Conservation (phyloP, 352 stramenopile species). For the Phytophthora agathidicida region DNA sequence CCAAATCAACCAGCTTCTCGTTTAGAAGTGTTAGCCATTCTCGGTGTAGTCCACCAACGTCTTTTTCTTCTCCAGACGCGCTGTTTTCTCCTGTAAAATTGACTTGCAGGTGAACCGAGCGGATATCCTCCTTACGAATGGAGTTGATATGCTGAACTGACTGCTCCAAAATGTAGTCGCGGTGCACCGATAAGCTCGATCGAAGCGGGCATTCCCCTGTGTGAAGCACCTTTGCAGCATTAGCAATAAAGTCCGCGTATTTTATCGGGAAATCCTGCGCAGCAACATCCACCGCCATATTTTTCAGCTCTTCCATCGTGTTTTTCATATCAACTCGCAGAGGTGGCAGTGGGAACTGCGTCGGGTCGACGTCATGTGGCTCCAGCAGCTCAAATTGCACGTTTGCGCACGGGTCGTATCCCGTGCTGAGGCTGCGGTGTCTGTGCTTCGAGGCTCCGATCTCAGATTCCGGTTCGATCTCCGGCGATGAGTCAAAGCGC, state of each 20-base stretch:
- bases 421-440: slow-evolving; percentile 32
- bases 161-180: slow-evolving; percentile 56
- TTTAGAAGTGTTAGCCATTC: slow-evolving; percentile 86
- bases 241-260: slow-evolving; percentile 51
- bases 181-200: slow-evolving; percentile 31
- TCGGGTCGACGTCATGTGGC: slow-evolving; percentile 23
- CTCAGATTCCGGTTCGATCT: slow-evolving; percentile 40
- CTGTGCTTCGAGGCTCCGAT: slow-evolving; percentile 5
- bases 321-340: slow-evolving; percentile 20
- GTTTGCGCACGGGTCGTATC: slow-evolving; percentile 27
- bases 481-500: slow-evolving; percentile 30
- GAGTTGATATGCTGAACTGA: slow-evolving; percentile 58
- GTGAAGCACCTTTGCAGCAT: slow-evolving; percentile 24
- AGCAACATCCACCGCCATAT: slow-evolving; percentile 26
- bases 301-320: slow-evolving; percentile 29
- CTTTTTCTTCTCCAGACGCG: slow-evolving; percentile 45
- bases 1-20: slow-evolving; percentile 46
- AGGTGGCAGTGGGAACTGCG: slow-evolving; percentile 30
- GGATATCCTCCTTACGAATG: slow-evolving; percentile 43
- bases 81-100: slow-evolving; percentile 66
- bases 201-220: not conserved
- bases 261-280: slow-evolving; percentile 50
- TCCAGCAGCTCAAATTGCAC: slow-evolving; percentile 44
- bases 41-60: slow-evolving; percentile 54
- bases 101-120: slow-evolving; percentile 53